phyloP scores from a whole-genome alignment of 768 basidiomycete species.

The Zangia roseola region DNA sequence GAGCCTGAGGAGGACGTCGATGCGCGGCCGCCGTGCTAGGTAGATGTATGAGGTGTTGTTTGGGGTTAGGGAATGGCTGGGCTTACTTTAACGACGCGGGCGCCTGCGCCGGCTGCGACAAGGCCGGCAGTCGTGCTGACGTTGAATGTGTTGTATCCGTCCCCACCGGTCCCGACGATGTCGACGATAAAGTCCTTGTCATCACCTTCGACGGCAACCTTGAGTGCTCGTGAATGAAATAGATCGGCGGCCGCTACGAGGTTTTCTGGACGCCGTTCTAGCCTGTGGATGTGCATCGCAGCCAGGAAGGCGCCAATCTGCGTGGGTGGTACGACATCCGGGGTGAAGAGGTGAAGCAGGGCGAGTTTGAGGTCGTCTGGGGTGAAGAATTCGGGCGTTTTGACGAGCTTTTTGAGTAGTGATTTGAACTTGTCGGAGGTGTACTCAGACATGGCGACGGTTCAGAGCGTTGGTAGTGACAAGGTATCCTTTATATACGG shows the following conservation, averaged over 20 bases:
- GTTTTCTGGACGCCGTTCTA: slow-evolving; percentile 74
- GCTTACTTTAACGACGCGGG: slow-evolving; percentile 85
- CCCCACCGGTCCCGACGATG: slow-evolving; percentile 58
- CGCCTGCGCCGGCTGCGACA: slow-evolving; percentile 93
- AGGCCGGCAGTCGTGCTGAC: slow-evolving; percentile 94
- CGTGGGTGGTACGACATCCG: slow-evolving; percentile 57
- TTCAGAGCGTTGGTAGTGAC: too few species aligned
- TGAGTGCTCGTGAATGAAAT: slow-evolving; percentile 65
- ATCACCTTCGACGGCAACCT: slow-evolving; percentile 54
- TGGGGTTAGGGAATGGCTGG: background rate
- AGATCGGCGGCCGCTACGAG: slow-evolving; percentile 79
- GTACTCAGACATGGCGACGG: slow-evolving; percentile 21
- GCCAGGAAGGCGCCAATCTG: slow-evolving; percentile 92
- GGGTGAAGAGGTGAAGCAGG: slow-evolving; percentile 72
- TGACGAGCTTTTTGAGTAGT: slow-evolving; percentile 73
- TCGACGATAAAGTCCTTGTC: slow-evolving; percentile 70
- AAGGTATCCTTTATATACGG: too few species aligned
- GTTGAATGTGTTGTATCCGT: slow-evolving; percentile 95
- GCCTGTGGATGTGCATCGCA: slow-evolving; percentile 74
- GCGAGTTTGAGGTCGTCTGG: slow-evolving; percentile 69
- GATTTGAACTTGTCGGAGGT: slow-evolving; percentile 66
- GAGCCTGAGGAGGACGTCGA: slow-evolving; percentile 95
- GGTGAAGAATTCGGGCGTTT: slow-evolving; percentile 81
- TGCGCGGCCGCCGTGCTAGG: slow-evolving; percentile 84
- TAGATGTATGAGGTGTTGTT: background rate